Conservation (phyloP, 164 flowering plant genomes). For the Umbellularia californica region DNA sequence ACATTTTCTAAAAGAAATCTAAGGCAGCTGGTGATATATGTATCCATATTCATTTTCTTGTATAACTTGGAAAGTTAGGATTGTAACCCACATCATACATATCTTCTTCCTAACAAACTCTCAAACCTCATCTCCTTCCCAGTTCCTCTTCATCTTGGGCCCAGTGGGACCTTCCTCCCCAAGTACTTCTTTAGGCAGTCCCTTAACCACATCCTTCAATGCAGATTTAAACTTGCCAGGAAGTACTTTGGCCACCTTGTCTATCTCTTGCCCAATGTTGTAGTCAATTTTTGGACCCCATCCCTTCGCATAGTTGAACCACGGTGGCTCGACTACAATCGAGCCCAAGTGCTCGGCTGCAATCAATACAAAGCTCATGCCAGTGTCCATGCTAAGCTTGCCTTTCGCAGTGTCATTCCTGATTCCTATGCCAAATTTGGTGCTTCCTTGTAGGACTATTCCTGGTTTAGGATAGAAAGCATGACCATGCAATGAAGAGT, state of each 20-base stretch:
- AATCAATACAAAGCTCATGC: slow-evolving; percentile 19
- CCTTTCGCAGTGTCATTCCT: slow-evolving; percentile 42
- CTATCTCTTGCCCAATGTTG: slow-evolving; percentile 15
- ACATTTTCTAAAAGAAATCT: too few relatives aligned
- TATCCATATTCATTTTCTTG: too few relatives aligned
- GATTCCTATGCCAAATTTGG: slow-evolving; percentile 31
- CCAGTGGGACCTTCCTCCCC: slow-evolving; percentile 45
- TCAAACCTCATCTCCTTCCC: slow-evolving; percentile 38
- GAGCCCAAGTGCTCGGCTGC: slow-evolving; percentile 30
- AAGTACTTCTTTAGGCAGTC: slow-evolving; percentile 28
- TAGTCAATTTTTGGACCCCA: slow-evolving; percentile 36
- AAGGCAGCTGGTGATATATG: too few relatives aligned
- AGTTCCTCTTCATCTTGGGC: slow-evolving; percentile 33
- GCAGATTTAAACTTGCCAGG: slow-evolving; percentile 21
- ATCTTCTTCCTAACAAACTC: too few relatives aligned
- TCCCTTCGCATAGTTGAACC: slow-evolving; percentile 26
- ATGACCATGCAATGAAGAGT: slow-evolving; percentile 50
- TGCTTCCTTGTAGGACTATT: slow-evolving; percentile 32
- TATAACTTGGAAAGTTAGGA: too few relatives aligned
- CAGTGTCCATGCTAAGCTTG: slow-evolving; percentile 27
- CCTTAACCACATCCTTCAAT: slow-evolving; percentile 16
- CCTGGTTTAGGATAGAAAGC: slow-evolving; percentile 38
- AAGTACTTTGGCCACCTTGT: slow-evolving; percentile 21
- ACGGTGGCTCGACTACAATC: slow-evolving; percentile 25
- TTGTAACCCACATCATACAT: too few relatives aligned